Conservation (phyloP, 2,329 filamentous ascomycete genomes). For the Berkeleyomyces rouxiae region DNA sequence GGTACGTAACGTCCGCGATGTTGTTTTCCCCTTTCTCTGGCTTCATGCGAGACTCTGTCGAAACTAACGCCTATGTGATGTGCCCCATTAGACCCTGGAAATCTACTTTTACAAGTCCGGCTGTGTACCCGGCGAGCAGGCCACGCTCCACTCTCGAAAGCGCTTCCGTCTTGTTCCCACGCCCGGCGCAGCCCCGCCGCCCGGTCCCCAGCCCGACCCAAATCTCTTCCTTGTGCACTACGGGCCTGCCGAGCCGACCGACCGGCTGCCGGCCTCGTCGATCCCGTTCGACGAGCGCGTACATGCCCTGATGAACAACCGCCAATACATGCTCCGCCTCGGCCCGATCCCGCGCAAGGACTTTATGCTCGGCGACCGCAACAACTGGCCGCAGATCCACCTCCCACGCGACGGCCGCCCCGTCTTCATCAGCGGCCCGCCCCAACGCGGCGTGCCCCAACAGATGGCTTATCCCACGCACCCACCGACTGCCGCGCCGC, state of each 20-base stretch:
- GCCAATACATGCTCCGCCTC: slow-evolving; percentile 50
- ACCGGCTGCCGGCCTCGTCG: slow-evolving; percentile 52
- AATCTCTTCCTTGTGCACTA: slow-evolving; percentile 89
- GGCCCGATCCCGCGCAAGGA: slow-evolving; percentile 79
- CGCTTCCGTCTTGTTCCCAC: slow-evolving; percentile 71
- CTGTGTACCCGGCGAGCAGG: slow-evolving; percentile 57
- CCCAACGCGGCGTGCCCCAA: slow-evolving; percentile 35
- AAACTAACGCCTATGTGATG: slow-evolving; percentile 2
- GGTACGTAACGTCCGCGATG: slow-evolving; percentile 25
- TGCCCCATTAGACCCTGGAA: slow-evolving; percentile 53
- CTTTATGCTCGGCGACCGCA: slow-evolving; percentile 81
- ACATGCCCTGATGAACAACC: slow-evolving; percentile 42
- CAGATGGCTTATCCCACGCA: slow-evolving; percentile 46
- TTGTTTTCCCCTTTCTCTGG: background rate
- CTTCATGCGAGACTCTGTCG: background rate
- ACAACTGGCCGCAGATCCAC: slow-evolving; percentile 76
- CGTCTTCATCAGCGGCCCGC: slow-evolving; percentile 31
- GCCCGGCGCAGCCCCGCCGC: slow-evolving; percentile 49
- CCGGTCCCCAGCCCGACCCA: slow-evolving; percentile 53
- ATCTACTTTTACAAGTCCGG: slow-evolving; percentile 71
- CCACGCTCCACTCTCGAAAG: slow-evolving; percentile 61
- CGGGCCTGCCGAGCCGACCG: slow-evolving; percentile 54
- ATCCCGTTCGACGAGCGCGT: slow-evolving; percentile 47
- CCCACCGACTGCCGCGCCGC: slow-evolving; percentile 29
- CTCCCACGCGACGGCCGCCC: slow-evolving; percentile 42